Conservation (phyloP, 192 early-diverging fungal species). For the Spizellomyces punctatus region DNA sequence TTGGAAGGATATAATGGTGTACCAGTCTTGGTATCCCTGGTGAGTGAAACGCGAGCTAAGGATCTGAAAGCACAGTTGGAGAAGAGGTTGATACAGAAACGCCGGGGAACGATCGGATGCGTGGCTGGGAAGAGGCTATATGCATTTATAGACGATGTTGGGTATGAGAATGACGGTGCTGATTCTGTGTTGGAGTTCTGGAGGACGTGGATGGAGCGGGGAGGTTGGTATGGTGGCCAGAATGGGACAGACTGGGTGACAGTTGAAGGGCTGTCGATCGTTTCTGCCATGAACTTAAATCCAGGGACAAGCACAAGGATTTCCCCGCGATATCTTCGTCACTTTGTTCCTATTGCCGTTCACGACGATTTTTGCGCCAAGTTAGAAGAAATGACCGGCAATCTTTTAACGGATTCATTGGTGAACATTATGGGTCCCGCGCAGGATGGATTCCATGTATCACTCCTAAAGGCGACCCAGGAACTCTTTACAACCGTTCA, state of each 20-base stretch:
- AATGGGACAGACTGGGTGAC: slow-evolving; percentile 13
- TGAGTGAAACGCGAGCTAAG: neutral
- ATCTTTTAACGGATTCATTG: neutral
- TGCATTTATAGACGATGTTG: slow-evolving; percentile 37
- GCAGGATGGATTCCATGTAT: neutral
- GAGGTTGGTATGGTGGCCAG: slow-evolving; percentile 33
- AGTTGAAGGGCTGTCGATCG: slow-evolving; percentile 16
- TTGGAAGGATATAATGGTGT: neutral
- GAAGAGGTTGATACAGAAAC: slow-evolving; percentile 20
- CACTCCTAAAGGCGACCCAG: neutral
- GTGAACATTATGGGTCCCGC: neutral
- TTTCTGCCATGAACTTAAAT: neutral
- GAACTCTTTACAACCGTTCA: neutral
- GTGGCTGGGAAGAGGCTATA: slow-evolving; percentile 11
- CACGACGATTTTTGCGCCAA: slow-evolving; percentile 23
- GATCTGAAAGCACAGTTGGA: slow-evolving; percentile 17
- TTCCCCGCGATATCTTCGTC: slow-evolving; percentile 6
- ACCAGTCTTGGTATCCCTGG: slow-evolving; percentile 4
- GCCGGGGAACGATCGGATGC: slow-evolving; percentile 28
- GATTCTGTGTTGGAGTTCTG: slow-evolving; percentile 15
- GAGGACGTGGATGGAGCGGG: slow-evolving; percentile 24
- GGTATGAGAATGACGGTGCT: neutral
- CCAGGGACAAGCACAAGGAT: neutral
- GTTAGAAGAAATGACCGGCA: neutral
- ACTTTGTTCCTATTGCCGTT: slow-evolving; percentile 14